Evolutionary conservation across 1,139 yeast species (phyloP), one percentile per base, ranked within the genome.

Genomic region (Geotrichum armillariae): DNA sequence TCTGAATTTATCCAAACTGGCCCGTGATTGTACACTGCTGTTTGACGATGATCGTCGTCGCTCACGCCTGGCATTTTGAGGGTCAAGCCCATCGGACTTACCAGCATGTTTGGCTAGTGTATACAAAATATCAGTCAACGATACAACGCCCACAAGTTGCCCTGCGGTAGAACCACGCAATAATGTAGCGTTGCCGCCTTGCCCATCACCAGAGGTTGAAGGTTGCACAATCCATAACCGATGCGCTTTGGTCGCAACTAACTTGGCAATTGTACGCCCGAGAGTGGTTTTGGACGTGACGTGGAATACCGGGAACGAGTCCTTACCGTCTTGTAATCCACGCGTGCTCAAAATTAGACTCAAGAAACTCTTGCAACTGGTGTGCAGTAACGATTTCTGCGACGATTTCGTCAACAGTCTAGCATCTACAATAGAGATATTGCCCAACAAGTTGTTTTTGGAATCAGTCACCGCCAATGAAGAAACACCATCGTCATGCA

Each of bases 251-350:
- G 99, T 93, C 9, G 98, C 98, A 23, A 93, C 97, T 60, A 93
- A 75, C 68, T 93, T 93, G 43, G 98, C 98, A 61, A 93, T 78
- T 9, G 94, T 90, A 66, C 96, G 79, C 23, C 91, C 95, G 46
- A 93, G 76, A 0, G 94, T 83, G 12, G 94, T 82, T 42, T 78
- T 78, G 54, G 81, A 79, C 57, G 86, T 85, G 29, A 91, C 96
- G 67, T 91, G 96, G 77, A 93, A 93, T 44, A 93, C 91, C 14
- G 99, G 99, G 75, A 84, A 91, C 43, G 94, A 91, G 71, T 93
- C 99, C 69, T 91, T 90, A 49, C 96, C 96, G 64, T 90, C 93
- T 63, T 85, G 95, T 31, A 93, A 77, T 14, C 98, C 99, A 63
- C 96, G 83, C 56, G 84, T 84, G 60, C 87, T 84, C 57, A 93